These are phyloP conservation scores for Coemansia brasiliensis DNA, from an alignment of 192 early-diverging fungal genomes.

Conservation along the genomic window DNA sequence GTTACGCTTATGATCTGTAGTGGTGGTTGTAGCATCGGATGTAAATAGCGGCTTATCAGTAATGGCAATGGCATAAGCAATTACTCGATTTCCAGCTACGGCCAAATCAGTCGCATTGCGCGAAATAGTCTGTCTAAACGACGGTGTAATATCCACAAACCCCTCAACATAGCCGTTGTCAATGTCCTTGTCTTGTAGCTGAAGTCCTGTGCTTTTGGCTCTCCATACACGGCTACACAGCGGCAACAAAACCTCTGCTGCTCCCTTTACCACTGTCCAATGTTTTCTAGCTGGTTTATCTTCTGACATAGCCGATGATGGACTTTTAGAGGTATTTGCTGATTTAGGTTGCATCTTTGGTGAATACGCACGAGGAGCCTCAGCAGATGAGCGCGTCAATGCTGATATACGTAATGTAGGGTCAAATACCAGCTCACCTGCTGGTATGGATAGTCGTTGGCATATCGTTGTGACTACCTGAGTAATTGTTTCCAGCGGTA, in stretches of 20 bases:
- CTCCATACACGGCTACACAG: conserved; percentile 34
- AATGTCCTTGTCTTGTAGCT: conserved; percentile 9
- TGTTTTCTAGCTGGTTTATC: conserved; percentile 15
- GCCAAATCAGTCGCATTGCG: conserved; percentile 36
- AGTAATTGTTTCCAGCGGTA: conserved; percentile 14
- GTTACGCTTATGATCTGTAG: background rate
- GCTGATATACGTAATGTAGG: conserved; percentile 33
- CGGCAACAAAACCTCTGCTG: conserved; percentile 29
- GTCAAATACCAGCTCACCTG: conserved; percentile 42
- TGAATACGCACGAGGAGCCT: conserved; percentile 3
- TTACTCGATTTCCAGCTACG: conserved; percentile 38
- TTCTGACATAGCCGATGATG: background rate
- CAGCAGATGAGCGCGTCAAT: conserved; percentile 22
- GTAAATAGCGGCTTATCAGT: conserved; percentile 34
- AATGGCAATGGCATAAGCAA: conserved; percentile 43
- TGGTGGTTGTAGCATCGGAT: background rate
- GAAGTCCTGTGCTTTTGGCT: background rate
- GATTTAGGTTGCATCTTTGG: conserved; percentile 1
- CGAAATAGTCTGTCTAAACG: conserved; percentile 25
- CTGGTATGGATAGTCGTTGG: conserved; percentile 24
- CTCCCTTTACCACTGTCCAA: conserved; percentile 43
- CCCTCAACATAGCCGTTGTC: conserved; percentile 14
- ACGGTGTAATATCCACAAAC: conserved; percentile 12
- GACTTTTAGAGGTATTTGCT: background rate
- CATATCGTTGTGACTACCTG: conserved; percentile 24